Evolutionary conservation across 2,329 filamentous ascomycete genomes (phyloP).

Genomic region (Ceratocystis ficicola): DNA sequence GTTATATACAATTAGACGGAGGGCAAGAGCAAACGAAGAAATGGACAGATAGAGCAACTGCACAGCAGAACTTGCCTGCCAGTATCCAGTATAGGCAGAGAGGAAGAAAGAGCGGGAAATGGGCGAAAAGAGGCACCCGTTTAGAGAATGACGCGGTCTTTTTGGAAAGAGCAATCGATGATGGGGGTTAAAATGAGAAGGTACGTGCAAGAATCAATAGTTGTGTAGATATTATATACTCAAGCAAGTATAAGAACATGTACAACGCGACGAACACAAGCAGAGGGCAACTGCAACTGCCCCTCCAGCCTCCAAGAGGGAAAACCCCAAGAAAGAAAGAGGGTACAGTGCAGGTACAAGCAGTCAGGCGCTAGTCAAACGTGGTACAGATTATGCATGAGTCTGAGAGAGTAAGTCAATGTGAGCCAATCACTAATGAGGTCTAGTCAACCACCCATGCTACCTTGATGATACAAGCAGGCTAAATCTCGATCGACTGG

Average conservation of each 20-base stretch:
- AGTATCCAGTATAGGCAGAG: slow-evolving; percentile 3
- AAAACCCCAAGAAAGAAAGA: not conserved
- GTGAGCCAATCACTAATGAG: not conserved
- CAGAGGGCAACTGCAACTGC: too few relatives aligned
- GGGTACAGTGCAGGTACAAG: not conserved
- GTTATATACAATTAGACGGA: not conserved
- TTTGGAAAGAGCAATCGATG: not conserved
- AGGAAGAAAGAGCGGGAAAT: slow-evolving; percentile 15
- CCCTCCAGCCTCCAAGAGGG: too few relatives aligned
- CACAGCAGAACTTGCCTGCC: slow-evolving; percentile 16
- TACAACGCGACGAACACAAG: not conserved
- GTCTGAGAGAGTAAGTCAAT: not conserved
- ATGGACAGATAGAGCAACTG: slow-evolving; percentile 18
- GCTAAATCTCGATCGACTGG: too few relatives aligned
- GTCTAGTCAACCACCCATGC: too few relatives aligned
- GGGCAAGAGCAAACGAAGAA: not conserved
- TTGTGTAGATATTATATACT: slow-evolving; percentile 12
- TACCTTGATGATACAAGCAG: too few relatives aligned
- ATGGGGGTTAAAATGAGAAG: slow-evolving; percentile 10
- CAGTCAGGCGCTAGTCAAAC: not conserved
- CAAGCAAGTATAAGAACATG: not conserved
- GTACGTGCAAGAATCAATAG: slow-evolving; percentile 23
- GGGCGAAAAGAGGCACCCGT: not conserved
- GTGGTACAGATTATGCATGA: not conserved
- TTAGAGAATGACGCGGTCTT: not conserved